phyloP scores from a whole-genome alignment of 2,329 filamentous ascomycete species.

The Fusarium sp. region DNA sequence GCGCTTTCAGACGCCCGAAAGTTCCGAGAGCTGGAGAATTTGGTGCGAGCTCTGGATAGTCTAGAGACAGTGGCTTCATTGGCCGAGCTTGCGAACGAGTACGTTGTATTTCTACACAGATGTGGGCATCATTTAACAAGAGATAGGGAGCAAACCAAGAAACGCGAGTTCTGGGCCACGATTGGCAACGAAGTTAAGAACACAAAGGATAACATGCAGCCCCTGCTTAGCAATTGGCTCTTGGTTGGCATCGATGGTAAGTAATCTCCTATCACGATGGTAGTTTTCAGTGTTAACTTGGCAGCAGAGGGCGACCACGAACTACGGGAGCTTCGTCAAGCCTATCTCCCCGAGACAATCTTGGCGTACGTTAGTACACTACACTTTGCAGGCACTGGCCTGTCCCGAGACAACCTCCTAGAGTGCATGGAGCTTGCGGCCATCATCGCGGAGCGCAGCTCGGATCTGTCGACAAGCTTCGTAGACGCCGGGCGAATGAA shows the following conservation, averaged over 20 bases:
- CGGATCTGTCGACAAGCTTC: slow-evolving; percentile 77
- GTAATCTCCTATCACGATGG: slow-evolving; percentile 30
- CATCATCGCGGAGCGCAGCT: slow-evolving; percentile 78
- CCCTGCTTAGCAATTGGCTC: slow-evolving; percentile 77
- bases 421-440: slow-evolving; percentile 90
- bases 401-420: slow-evolving; percentile 83
- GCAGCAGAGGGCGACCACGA: slow-evolving; percentile 70
- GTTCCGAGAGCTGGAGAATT: slow-evolving; percentile 77
- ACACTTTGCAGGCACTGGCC: slow-evolving; percentile 81
- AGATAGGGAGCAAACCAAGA: slow-evolving; percentile 51
- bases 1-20: slow-evolving; percentile 70
- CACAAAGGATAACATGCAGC: slow-evolving; percentile 70
- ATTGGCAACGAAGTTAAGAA: slow-evolving; percentile 69
- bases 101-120: slow-evolving; percentile 50
- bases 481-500: slow-evolving; percentile 76
- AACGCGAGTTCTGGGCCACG: slow-evolving; percentile 67
- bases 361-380: slow-evolving; percentile 87
- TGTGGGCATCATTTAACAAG: slow-evolving; percentile 47
- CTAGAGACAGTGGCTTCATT: slow-evolving; percentile 76
- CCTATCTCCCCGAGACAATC: slow-evolving; percentile 88
- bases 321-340: slow-evolving; percentile 76
- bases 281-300: slow-evolving; percentile 25
- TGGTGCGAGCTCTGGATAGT: slow-evolving; percentile 75
- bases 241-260: slow-evolving; percentile 68
- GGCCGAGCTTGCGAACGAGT: slow-evolving; percentile 68